Percentiles rank a stretch among this genome's conserved stretches.
Evolutionary conservation across 768 basidiomycete species (phyloP).

Genomic region (Sistotremastrum suecicum): DNA sequence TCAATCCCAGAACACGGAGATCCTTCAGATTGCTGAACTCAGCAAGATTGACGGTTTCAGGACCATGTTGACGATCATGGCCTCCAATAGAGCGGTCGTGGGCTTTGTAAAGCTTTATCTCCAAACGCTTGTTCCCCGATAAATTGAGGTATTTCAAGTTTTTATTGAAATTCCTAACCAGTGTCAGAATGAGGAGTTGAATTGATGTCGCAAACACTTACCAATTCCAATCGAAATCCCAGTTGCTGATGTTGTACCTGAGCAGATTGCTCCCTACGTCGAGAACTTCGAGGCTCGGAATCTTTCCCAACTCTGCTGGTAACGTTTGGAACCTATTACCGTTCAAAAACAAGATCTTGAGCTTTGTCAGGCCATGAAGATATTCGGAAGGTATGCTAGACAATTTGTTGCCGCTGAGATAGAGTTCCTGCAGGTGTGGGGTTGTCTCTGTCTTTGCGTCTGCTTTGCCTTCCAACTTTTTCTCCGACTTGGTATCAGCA

Average conservation of each 20-base stretch:
- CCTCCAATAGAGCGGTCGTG: conserved; percentile 15
- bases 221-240: conserved; percentile 99
- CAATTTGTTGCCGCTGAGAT: conserved; percentile 90
- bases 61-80: conserved; percentile 17
- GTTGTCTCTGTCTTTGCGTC: neutral
- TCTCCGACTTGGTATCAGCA: neutral
- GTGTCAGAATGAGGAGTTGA: neutral
- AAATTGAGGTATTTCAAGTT: conserved; percentile 89
- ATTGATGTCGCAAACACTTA: conserved; percentile 21
- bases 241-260: conserved; percentile 96
- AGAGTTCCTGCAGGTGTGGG: conserved; percentile 61
- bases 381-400: conserved; percentile 85
- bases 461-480: neutral
- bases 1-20: conserved; percentile 84
- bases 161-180: conserved; percentile 84
- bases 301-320: conserved; percentile 79
- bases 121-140: conserved; percentile 91
- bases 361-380: conserved; percentile 48
- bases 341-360: conserved; percentile 76
- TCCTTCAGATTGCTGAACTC: conserved; percentile 82
- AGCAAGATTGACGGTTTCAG: conserved; percentile 28
- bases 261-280: conserved; percentile 90
- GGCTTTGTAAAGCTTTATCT: conserved; percentile 68
- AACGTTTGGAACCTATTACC: conserved; percentile 88
- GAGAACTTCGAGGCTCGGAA: conserved; percentile 61